A percentile compares a stretch with the other conserved stretches of the same genome.
Conservation (phyloP, 148 eudicot genomes). For the Limonium bicolor region DNA sequence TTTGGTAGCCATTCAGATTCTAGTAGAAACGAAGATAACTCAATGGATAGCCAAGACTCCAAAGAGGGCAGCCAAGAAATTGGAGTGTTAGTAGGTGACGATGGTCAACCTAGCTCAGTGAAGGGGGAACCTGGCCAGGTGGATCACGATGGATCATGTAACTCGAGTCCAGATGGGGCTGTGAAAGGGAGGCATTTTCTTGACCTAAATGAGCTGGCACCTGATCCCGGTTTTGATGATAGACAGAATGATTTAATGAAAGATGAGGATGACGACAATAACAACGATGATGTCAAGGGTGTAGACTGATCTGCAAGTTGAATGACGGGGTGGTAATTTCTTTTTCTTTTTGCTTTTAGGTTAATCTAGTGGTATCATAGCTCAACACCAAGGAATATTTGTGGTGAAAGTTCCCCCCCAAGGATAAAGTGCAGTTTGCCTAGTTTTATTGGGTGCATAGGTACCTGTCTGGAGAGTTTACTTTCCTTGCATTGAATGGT, state of each 20-base stretch:
- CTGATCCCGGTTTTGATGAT: conserved; percentile 76
- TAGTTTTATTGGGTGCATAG: too few relatives aligned
- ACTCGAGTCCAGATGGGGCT: conserved; percentile 21
- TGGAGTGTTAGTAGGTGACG: conserved; percentile 6
- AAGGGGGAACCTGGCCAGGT: neutral
- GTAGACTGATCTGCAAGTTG: too few relatives aligned
- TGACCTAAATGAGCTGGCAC: conserved; percentile 84
- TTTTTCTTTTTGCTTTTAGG: too few relatives aligned
- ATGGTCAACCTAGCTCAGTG: neutral
- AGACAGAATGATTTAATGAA: conserved; percentile 40
- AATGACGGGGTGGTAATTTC: too few relatives aligned
- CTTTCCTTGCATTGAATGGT: too few relatives aligned
- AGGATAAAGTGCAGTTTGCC: too few relatives aligned
- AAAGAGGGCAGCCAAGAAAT: conserved; percentile 13
- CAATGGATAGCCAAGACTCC: conserved; percentile 35
- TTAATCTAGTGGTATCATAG: too few relatives aligned
- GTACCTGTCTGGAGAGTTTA: too few relatives aligned
- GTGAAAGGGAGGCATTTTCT: conserved; percentile 48
- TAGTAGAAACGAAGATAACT: conserved; percentile 35
- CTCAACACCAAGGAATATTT: too few relatives aligned
- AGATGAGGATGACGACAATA: conserved; percentile 41
- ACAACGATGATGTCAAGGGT: too few relatives aligned
- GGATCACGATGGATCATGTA: conserved; percentile 11
- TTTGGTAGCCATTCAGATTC: conserved; percentile 27
- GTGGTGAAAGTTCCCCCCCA: too few relatives aligned